Conservation (phyloP, 441 rosid genomes). For the Sinapis alba region DNA sequence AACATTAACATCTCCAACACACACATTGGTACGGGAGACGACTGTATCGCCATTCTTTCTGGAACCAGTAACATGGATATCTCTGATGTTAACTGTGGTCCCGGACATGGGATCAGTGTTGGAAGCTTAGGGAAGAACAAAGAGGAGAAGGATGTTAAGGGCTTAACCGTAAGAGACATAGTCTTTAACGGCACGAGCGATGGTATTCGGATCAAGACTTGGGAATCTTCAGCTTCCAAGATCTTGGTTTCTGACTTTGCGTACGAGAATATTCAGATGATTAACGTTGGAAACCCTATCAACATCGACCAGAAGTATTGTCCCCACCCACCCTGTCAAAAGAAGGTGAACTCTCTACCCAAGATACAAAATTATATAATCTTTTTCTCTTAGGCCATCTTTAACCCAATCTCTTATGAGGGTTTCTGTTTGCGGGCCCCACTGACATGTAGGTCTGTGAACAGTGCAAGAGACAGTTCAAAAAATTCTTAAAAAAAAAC, state of each 20-base stretch:
- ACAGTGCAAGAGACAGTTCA: no score
- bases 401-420: no score
- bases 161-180: conserved; percentile 24
- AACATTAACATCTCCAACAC: conserved; percentile 11
- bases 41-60: conserved; percentile 31
- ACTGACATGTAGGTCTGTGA: no score
- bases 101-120: conserved; percentile 37
- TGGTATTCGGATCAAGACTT: conserved; percentile 44
- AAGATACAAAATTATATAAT: neutral
- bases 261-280: conserved; percentile 48
- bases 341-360: conserved; percentile 10
- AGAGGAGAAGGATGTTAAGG: conserved; percentile 28
- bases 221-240: conserved; percentile 46
- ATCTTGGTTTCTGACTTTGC: conserved; percentile 46
- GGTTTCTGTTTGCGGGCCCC: no score
- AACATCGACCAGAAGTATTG: conserved; percentile 49
- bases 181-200: conserved; percentile 31
- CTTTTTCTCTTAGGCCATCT: neutral
- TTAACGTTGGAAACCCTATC: conserved; percentile 28
- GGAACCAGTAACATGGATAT: conserved; percentile 29
- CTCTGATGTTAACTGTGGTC: conserved; percentile 34
- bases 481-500: no score
- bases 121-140: conserved; percentile 43
- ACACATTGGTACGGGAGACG: conserved; percentile 32
- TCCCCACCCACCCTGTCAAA: conserved; percentile 42